Evolutionary conservation across 176 grass and related monocot genomes (phyloP).

Genomic region (Coix lacrymajobi): DNA sequence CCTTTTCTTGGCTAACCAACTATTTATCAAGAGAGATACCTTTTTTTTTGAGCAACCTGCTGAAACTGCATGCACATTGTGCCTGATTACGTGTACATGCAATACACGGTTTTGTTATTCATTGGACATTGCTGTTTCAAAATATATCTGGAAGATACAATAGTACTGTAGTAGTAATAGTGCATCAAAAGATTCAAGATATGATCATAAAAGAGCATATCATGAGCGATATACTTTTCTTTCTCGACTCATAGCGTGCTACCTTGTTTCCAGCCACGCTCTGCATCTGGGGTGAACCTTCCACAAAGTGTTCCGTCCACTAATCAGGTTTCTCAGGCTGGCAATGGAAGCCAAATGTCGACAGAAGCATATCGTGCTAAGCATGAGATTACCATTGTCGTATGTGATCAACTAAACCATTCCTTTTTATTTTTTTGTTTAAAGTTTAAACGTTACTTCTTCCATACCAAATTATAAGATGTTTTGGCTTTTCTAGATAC

Average conservation of each 20-base stretch:
- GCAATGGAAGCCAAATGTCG: conserved; percentile 36
- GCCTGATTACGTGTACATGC: not conserved
- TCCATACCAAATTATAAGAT: too few species aligned
- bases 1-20: not conserved
- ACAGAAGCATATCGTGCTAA: conserved; percentile 64
- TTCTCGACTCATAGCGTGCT: not conserved
- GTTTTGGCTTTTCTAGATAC: too few species aligned
- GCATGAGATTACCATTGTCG: conserved; percentile 77
- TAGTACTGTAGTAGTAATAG: not conserved
- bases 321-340: conserved; percentile 22
- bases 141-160: not conserved
- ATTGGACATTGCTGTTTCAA: not conserved
- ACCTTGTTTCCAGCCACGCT: conserved; percentile 27
- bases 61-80: not conserved
- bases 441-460: not conserved
- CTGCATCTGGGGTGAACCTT: conserved; percentile 19
- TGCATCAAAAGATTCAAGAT: not conserved
- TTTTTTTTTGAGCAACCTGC: not conserved
- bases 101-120: not conserved
- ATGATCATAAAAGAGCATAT: not conserved
- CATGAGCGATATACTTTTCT: not conserved
- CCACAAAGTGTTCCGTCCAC: not conserved
- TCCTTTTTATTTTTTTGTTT: not conserved
- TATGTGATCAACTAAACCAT: conserved; percentile 29
- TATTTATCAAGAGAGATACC: not conserved